Base-by-base conservation (phyloP, 2,329 filamentous ascomycete genomes). In the Alternaria arborescens region DNA sequence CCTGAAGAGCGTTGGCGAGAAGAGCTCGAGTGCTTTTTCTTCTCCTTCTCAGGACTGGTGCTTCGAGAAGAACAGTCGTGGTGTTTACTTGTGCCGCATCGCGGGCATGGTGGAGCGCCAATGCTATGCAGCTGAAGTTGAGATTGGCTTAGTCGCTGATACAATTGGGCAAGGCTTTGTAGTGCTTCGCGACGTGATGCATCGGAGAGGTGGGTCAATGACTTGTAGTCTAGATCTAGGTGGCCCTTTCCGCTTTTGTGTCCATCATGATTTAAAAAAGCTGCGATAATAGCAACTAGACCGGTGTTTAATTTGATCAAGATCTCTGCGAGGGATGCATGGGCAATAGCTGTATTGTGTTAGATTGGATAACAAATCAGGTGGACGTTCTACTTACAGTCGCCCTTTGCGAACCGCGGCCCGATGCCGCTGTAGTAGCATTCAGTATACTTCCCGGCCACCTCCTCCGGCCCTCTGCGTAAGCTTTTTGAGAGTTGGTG, bases 281-380 rank as follows among this genome's bases (percentile, higher is more conserved):
- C 70, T 20, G 80, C 73, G 53, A 83, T 82, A 65, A 84, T 82
- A 57, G 71, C 69, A 8, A 83, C 80, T 5, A 84, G 77, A 40
- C 82, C 81, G 18, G 80, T 81, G 61, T 84, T 83, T 28, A 83
- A 71, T 61, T 77, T 81, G 58, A 83, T 76, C 24, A 83, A 65
- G 18, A 81, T 80, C 61, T 80, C 80, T 11, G 80, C 79, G 20
- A 83, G 80, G n/a, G 77, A 79, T 3, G 78, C 78, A 59, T 82
- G 81, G 16, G 81, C 82, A 55, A 80, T 79, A 46, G 78, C 82
- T 83, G 58, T 53, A 10, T 14, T 26, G 18, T 3, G 44, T 52
- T 30, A 58, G 51, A 11, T 38, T 60, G 30, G 56, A 44, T 26
- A 34, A 46, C 26, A 32, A 30, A 28, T 41, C 36, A 20, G 32